phyloP scores from a whole-genome alignment of 306 rosid genomes.

The Trifolium repens region DNA sequence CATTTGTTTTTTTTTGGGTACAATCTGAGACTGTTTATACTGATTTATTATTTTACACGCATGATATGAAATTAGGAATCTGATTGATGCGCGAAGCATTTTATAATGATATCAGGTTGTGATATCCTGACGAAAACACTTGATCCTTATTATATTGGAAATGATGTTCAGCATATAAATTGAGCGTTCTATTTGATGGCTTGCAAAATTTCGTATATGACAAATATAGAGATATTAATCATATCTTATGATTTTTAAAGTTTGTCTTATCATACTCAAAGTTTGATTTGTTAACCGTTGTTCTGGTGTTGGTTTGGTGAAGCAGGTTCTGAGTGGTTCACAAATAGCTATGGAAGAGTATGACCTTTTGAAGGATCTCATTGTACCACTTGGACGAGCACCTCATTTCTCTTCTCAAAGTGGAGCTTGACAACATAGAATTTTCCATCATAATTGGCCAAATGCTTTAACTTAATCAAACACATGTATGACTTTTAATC shows the following conservation, averaged over 20 bases:
- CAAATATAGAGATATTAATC: slow-evolving; percentile 24
- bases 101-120: neutral
- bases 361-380: slow-evolving; percentile 73
- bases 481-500: neutral
- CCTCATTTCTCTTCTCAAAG: slow-evolving; percentile 75
- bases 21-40: neutral
- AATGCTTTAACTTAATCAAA: neutral
- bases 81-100: slow-evolving; percentile 18
- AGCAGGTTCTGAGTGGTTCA: slow-evolving; percentile 75
- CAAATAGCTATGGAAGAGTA: slow-evolving; percentile 70
- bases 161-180: neutral
- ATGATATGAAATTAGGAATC: slow-evolving; percentile 13
- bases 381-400: slow-evolving; percentile 83
- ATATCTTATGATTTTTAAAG: slow-evolving; percentile 1
- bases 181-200: neutral
- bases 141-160: neutral
- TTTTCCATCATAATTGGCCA: slow-evolving; percentile 16
- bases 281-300: slow-evolving; percentile 27
- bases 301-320: slow-evolving; percentile 44
- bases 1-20: neutral
- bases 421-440: slow-evolving; percentile 59
- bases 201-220: slow-evolving; percentile 11
- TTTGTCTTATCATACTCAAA: neutral
- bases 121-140: neutral
- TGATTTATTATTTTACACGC: slow-evolving; percentile 21